Base-by-base conservation (phyloP, 179 eudicot genomes). In the Beta corolliflora region DNA sequence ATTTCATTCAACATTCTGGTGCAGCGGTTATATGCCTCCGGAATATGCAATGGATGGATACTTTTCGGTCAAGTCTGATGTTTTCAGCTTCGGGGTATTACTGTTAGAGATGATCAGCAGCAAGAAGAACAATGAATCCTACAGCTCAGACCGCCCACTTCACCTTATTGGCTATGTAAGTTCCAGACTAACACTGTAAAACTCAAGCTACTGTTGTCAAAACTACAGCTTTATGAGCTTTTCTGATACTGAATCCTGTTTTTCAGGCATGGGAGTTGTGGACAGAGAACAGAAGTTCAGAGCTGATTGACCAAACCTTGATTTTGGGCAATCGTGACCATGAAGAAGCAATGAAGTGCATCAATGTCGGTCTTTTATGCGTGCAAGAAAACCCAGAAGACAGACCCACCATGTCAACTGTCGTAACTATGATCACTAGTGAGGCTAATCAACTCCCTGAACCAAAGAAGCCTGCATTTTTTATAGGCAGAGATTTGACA, bases 21-120 rank as follows among this genome's bases (percentile, higher is more conserved):
- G 58, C 55, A 85, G 87, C 48, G 87, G 87, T 55, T 82, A 82
- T 48, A 79, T 82, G 87, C 75, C 87, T 58, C 87, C 85, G 46
- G 85, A 85, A 76, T 85, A 85, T 71, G 78, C 68, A 76, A 72
- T 19, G 18, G 76, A 46, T 53, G 87, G 87, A 23, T 69, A 55
- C 41, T 79, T 78, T 80, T 85, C 87, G n/a, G 83, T 74, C 44
- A 85, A 82, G 81, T 70, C 85, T 4, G 85, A 85, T 73, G 85
- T 82, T 80, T 82, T 69, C 50, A 85, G 85, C 75, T 85, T 85
- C 4, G 85, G 87, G 48, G 85, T 82, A n/a, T 77, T 85, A 12
- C 11, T 85, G 69, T n/a, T 85, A 31, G 85, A 85, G 80, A 79
- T 79, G 31, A 67, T 85, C 44, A 63, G 81, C 61, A 53, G 87